Percentiles rank a stretch among this genome's conserved stretches.
These are phyloP conservation scores for Kalanchoe fedtschenkoi DNA, from an alignment of 164 flowering plant species.

Conservation along the genomic window DNA sequence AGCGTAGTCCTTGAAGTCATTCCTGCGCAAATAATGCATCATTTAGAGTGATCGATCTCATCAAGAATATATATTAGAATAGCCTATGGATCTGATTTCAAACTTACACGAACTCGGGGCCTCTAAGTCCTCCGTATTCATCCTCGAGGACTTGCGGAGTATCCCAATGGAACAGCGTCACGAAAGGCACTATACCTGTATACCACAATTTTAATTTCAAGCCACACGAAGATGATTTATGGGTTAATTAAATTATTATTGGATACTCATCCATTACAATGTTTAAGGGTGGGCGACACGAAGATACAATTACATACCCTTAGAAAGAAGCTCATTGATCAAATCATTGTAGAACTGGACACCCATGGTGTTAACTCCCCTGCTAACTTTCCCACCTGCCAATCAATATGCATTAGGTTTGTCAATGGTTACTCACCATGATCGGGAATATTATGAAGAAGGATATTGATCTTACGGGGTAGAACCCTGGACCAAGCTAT, in stretches of 20 bases:
- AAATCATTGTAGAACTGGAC: slow-evolving; percentile 34
- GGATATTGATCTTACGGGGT: slow-evolving; percentile 18
- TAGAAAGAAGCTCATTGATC: slow-evolving; percentile 26
- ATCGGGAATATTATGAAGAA: no score
- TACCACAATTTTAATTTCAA: no score
- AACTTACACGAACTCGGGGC: slow-evolving; percentile 22
- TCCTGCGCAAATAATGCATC: no score
- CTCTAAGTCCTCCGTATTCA: slow-evolving; percentile 18
- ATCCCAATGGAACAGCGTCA: slow-evolving; percentile 23
- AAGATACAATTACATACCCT: slow-evolving; percentile 12
- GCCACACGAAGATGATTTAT: no score
- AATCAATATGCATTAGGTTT: neutral
- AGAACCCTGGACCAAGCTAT: slow-evolving; percentile 28
- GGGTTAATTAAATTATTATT: no score
- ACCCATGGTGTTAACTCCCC: slow-evolving; percentile 22
- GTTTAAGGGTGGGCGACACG: neutral
- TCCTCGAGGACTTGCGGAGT: slow-evolving; percentile 24
- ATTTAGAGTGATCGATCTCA: neutral
- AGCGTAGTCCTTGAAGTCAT: slow-evolving; percentile 20
- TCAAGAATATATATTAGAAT: neutral
- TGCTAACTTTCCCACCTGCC: slow-evolving; percentile 17
- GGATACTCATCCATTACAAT: no score
- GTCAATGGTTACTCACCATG: neutral
- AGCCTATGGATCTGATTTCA: no score
- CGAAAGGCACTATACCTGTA: slow-evolving; percentile 18